Base-by-base conservation (phyloP, 768 basidiomycete species). In the Agaricus subrufescens region DNA sequence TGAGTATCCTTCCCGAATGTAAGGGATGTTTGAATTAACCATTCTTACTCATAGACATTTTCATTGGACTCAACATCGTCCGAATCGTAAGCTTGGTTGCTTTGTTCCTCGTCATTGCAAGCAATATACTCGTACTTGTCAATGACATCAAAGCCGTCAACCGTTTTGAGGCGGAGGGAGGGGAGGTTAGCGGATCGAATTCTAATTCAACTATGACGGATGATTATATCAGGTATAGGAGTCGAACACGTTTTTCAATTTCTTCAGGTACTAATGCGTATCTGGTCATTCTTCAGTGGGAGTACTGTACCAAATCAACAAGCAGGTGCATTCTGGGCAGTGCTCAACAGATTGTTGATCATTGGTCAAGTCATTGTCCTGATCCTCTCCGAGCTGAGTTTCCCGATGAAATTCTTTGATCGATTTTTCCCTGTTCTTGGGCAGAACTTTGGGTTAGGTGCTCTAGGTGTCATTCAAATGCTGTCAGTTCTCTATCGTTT, bases 281-380 rank as follows among this genome's bases (percentile, higher is more conserved):
- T 48, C 25, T 15, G 27, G 55, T 51, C 51, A 23, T 23, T 44
- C 46, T 59, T 54, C 54, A 82, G 73, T 60, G 87, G 83, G 56
- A 90, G 86, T 69, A 91, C 91, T 2, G 91, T 97, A 4, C 94
- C 94, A 3, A 91, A 92, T 69, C 93, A 96, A 68, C 81, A 90
- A 30, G 94, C 90, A 19, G 94, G 94, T 27, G 81, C 83, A 8
- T 96, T 97, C 73, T 97, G 93, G 90, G 89, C 91, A 4, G 85
- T 96, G 59, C 74, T 95, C 60, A 91, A 92, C 70, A 79, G 91
- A 58, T 78, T 96, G 54, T 81, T 96, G 69, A 91, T 96, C 69
- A 83, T 94, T 59, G 85, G 89, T 69, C 89, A 94, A 74, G 81
- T 87, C 58, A 68, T 94, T 63, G 76, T 92, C 31, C 84, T 96